Percentiles rank a stretch among this genome's conserved stretches.
phyloP scores from a whole-genome alignment of 495 filamentous ascomycete genomes.

The Xylaria cubensis region DNA sequence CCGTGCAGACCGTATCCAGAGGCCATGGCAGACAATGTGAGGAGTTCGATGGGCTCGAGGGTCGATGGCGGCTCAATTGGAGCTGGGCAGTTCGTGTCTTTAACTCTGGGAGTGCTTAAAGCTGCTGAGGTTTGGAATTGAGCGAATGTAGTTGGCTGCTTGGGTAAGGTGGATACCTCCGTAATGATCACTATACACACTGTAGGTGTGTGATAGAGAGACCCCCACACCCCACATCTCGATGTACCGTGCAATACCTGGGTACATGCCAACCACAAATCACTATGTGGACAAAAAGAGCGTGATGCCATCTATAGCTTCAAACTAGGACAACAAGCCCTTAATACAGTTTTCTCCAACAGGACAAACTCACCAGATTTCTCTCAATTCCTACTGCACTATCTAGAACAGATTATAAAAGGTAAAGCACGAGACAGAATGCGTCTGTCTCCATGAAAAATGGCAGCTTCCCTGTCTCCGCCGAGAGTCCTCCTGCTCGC shows the following conservation, averaged over 20 bases:
- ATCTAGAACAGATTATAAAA: neutral
- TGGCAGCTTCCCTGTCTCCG: slow-evolving; percentile 57
- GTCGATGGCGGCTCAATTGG: slow-evolving; percentile 20
- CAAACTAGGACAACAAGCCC: neutral
- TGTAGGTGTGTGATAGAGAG: neutral
- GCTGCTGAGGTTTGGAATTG: slow-evolving; percentile 23
- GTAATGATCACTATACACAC: neutral
- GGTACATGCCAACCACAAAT: too few species aligned
- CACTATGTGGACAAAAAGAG: slow-evolving; percentile 12
- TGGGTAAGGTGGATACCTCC: slow-evolving; percentile 16
- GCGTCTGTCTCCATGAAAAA: slow-evolving; percentile 35
- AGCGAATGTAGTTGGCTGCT: slow-evolving; percentile 24
- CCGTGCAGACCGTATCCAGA: slow-evolving; percentile 41
- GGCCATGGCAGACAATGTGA: slow-evolving; percentile 26
- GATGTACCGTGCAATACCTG: too few species aligned
- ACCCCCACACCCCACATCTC: neutral
- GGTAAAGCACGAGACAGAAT: slow-evolving; percentile 17
- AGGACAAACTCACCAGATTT: neutral
- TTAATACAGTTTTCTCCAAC: neutral
- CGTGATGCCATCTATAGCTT: slow-evolving; percentile 15
- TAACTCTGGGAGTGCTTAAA: neutral
- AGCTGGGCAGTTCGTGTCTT: slow-evolving; percentile 18
- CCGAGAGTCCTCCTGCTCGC: slow-evolving; percentile 70
- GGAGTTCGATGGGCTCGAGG: slow-evolving; percentile 10
- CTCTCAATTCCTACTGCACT: neutral